Conservation (phyloP, 192 early-diverging fungal species). For the Polychytrium aggregatum region DNA sequence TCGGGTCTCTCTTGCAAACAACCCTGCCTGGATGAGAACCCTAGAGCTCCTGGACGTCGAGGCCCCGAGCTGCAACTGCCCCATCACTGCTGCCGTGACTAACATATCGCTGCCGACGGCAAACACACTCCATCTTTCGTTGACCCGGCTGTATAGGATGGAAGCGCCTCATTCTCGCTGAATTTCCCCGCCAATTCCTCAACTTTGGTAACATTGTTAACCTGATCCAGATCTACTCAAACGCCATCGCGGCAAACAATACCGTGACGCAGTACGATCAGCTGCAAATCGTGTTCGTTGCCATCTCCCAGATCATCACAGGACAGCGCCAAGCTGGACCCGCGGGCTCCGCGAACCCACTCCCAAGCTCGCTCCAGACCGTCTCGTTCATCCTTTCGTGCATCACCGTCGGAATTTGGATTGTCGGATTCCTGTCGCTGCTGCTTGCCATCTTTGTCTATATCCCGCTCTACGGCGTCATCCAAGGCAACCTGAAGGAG, state of each 20-base stretch:
- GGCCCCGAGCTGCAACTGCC: too few relatives aligned
- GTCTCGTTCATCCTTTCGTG: slow-evolving; percentile 16
- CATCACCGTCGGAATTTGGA: slow-evolving; percentile 57
- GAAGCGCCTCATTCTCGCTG: slow-evolving; percentile 74
- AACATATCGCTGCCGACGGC: too few relatives aligned
- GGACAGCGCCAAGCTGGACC: too few relatives aligned
- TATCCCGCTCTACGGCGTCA: slow-evolving; percentile 63
- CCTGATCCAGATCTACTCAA: too few relatives aligned
- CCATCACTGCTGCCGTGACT: too few relatives aligned
- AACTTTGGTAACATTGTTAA: slow-evolving; percentile 24
- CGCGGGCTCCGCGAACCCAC: too few relatives aligned
- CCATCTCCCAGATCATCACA: background rate
- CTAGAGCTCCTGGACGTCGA: too few relatives aligned
- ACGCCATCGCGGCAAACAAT: too few relatives aligned
- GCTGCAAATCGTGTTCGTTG: background rate
- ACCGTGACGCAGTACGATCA: too few relatives aligned
- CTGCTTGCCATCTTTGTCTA: slow-evolving; percentile 57
- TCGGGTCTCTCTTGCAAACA: background rate
- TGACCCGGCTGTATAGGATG: slow-evolving; percentile 39
- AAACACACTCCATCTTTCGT: too few relatives aligned
- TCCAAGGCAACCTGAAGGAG: slow-evolving; percentile 80
- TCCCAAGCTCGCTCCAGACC: too few relatives aligned
- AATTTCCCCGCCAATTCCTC: slow-evolving; percentile 69
- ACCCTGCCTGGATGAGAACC: too few relatives aligned
- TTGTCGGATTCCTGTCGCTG: slow-evolving; percentile 38